These are phyloP conservation scores for Waltergamsia citrina DNA, from an alignment of 2,329 filamentous ascomycete genomes.

Conservation along the genomic window DNA sequence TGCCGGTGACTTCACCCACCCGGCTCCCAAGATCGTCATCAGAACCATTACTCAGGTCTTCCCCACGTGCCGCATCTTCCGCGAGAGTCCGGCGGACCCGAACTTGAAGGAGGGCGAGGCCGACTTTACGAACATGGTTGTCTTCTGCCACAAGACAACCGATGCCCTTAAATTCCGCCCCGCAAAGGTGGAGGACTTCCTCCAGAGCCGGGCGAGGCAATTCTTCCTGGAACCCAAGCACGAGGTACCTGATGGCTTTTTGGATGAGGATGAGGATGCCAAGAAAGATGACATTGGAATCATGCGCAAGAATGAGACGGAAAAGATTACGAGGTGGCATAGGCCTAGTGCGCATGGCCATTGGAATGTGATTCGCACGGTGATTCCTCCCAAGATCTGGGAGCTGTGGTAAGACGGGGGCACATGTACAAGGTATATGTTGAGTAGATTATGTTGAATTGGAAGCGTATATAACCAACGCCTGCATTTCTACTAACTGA, in stretches of 20 bases:
- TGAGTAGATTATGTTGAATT: no score
- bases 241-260: slow-evolving; percentile 52
- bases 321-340: slow-evolving; percentile 61
- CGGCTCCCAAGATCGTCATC: slow-evolving; percentile 68
- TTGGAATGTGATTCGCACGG: slow-evolving; percentile 84
- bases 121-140: slow-evolving; percentile 93
- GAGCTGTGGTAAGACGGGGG: slow-evolving; percentile 79
- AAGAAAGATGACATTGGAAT: slow-evolving; percentile 41
- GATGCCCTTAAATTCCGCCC: slow-evolving; percentile 54
- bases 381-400: slow-evolving; percentile 73
- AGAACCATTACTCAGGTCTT: slow-evolving; percentile 78
- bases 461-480: no score
- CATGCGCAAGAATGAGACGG: slow-evolving; percentile 54
- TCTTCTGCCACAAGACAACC: slow-evolving; percentile 72
- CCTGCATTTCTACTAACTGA: no score
- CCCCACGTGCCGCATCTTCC: slow-evolving; percentile 83
- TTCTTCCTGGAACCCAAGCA: slow-evolving; percentile 63
- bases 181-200: slow-evolving; percentile 54
- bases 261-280: slow-evolving; percentile 15
- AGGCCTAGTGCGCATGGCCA: slow-evolving; percentile 70
- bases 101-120: slow-evolving; percentile 34
- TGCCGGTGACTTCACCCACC: slow-evolving; percentile 74
- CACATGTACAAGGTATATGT: no score
- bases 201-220: slow-evolving; percentile 61
- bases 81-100: slow-evolving; percentile 55